Base-by-base conservation (phyloP, 495 filamentous ascomycete genomes). In the Rusavskia elegans region DNA sequence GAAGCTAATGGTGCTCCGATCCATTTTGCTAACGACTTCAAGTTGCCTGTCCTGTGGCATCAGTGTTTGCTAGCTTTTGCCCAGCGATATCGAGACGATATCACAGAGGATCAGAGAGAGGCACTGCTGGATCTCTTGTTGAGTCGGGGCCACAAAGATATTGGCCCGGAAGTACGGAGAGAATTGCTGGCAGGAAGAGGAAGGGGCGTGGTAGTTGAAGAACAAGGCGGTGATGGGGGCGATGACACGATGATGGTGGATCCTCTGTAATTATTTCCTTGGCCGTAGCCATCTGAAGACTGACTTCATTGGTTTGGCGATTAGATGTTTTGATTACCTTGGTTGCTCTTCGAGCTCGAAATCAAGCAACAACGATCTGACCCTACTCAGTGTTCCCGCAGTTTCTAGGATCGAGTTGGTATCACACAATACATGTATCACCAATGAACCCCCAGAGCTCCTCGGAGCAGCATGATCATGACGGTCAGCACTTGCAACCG, bases 21-120 rank as follows among this genome's bases (percentile, higher is more conserved):
- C 51, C 64, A 70, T 17, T 62, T 67, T 23, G 67, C 71, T 14
- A 78, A 75, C 54, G 71, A 70, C 7, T 71, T 72, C 41, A 82
- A 77, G 63, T 65, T 94, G 38, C 88, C 89, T 0, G 85, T 95
- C 5, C 75, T 95, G 40, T 95, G 89, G 85, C 89, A 95, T 68
- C 85, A 93, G 67, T 79, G 79, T 59, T 70, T 98, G 36, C 64
- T 97, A 52, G 84, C 85, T 1, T 97, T 98, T 67, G 89, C 90
- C 35, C 84, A 96, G 70, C 74, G 90, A 52, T 98, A 98, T 63
- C 79, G 84, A 56, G 94, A 96, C 61, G 85, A 90, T 64, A 84
- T 90, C 64, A 89, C 86, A 20, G 87, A 95, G 64, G 88, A 95
- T 57, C 88, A 94, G 73, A 72, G 92, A 57, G 92, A 98, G 63